phyloP scores from a whole-genome alignment of 257 asterid species.

The Ligustrum vulgare region DNA sequence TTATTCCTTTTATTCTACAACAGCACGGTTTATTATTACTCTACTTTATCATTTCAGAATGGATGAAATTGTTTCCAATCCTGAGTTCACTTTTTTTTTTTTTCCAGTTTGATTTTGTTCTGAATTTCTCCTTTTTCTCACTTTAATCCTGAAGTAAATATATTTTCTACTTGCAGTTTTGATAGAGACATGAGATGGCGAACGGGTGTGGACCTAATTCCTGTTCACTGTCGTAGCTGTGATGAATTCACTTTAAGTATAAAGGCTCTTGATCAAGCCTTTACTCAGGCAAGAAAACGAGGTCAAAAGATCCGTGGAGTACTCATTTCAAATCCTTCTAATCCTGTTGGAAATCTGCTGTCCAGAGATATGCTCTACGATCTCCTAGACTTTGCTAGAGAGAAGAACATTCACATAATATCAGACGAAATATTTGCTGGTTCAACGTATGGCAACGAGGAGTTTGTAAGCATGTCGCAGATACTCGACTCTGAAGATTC shows the following conservation, averaged over 20 bases:
- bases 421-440: constrained; percentile 93
- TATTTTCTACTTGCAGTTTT: constrained; percentile 51
- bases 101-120: neutral
- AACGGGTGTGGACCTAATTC: constrained; percentile 87
- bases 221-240: constrained; percentile 89
- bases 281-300: constrained; percentile 84
- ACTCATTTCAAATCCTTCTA: constrained; percentile 85
- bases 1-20: neutral
- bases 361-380: constrained; percentile 50
- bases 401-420: constrained; percentile 85
- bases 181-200: constrained; percentile 91
- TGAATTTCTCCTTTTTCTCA: neutral
- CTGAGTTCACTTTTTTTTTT: constrained; percentile 3
- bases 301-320: constrained; percentile 91
- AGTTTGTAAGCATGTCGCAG: constrained; percentile 94
- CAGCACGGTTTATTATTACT: neutral
- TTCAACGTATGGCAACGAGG: constrained; percentile 66
- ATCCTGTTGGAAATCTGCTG: constrained; percentile 79
- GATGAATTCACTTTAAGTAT: constrained; percentile 71
- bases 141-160: constrained; percentile 18
- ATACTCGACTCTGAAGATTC: constrained; percentile 62
- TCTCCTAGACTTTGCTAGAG: constrained; percentile 79
- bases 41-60: constrained; percentile 7
- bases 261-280: constrained; percentile 84
- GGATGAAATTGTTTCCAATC: neutral